Evolutionary conservation across 768 basidiomycete genomes (phyloP).

Genomic region (Amanita pallidorosea): DNA sequence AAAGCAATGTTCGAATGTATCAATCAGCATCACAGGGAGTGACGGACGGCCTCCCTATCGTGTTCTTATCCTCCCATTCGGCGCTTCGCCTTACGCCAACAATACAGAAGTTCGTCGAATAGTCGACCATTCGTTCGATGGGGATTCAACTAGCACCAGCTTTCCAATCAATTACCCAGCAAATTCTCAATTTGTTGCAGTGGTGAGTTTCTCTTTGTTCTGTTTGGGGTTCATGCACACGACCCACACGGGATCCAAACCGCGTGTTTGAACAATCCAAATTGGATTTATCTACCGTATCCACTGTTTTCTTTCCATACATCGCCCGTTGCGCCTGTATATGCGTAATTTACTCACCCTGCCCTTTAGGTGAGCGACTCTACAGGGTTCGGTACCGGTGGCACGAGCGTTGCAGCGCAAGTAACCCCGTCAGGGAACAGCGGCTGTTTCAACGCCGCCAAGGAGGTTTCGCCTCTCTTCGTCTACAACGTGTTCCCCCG

Average conservation of each 20-base stretch:
- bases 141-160: constrained; percentile 23
- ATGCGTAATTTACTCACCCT: background rate
- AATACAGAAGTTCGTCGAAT: constrained; percentile 56
- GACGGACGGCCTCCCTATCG: constrained; percentile 58
- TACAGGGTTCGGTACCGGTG: constrained; percentile 53
- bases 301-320: background rate
- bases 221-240: background rate
- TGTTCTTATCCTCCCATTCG: constrained; percentile 57
- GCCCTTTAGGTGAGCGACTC: constrained; percentile 23
- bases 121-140: constrained; percentile 41
- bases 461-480: constrained; percentile 40
- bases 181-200: constrained; percentile 65
- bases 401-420: constrained; percentile 56
- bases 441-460: constrained; percentile 47
- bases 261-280: no score
- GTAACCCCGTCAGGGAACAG: constrained; percentile 40
- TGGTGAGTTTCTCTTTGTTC: constrained; percentile 34
- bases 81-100: constrained; percentile 48
- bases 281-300: no score
- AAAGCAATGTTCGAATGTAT: constrained; percentile 56
- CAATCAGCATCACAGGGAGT: constrained; percentile 42
- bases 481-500: constrained; percentile 50
- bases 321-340: background rate
- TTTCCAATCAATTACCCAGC: constrained; percentile 57
- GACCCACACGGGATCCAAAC: background rate